A percentile compares a stretch with the other conserved stretches of the same genome.
These are phyloP conservation scores for Cladorrhinum sp. DNA, from an alignment of 2,329 filamentous ascomycete species.

Conservation along the genomic window DNA sequence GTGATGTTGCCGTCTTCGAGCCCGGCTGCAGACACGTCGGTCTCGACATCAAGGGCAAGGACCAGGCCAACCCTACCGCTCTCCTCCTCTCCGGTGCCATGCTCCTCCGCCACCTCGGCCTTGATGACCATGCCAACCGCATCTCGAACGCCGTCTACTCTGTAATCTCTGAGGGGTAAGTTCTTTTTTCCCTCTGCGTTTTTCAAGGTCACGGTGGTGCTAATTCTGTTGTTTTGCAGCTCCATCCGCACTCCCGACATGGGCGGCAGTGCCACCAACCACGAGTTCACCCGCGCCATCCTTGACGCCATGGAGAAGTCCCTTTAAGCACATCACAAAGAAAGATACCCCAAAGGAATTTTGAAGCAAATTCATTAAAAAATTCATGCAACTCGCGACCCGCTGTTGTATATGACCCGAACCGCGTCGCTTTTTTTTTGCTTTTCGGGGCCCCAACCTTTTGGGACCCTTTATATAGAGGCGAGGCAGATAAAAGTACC, in stretches of 20 bases:
- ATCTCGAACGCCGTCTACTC: conserved; percentile 82
- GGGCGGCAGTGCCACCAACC: conserved; percentile 84
- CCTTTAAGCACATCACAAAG: conserved; percentile 24
- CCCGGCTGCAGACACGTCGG: conserved; percentile 98
- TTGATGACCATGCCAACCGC: conserved; percentile 97
- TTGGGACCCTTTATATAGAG: background rate
- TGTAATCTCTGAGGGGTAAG: conserved; percentile 85
- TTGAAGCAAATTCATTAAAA: background rate
- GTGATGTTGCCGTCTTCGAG: conserved; percentile 97
- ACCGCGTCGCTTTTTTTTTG: background rate
- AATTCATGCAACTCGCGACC: background rate
- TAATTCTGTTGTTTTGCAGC: conserved; percentile 50
- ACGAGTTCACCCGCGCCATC: conserved; percentile 93
- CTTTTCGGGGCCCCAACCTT: background rate
- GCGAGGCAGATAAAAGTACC: background rate
- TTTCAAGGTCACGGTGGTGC: conserved; percentile 22
- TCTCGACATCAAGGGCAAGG: conserved; percentile 99
- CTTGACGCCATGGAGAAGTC: conserved; percentile 85
- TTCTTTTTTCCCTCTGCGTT: background rate
- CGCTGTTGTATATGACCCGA: conserved; percentile 6
- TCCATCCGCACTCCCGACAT: conserved; percentile 90
- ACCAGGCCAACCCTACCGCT: conserved; percentile 97
- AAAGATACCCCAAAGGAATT: background rate
- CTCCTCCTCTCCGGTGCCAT: conserved; percentile 93
- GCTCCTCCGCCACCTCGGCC: conserved; percentile 93